Conservation (phyloP, 75 land plant species). For the Gnetum montanum region DNA sequence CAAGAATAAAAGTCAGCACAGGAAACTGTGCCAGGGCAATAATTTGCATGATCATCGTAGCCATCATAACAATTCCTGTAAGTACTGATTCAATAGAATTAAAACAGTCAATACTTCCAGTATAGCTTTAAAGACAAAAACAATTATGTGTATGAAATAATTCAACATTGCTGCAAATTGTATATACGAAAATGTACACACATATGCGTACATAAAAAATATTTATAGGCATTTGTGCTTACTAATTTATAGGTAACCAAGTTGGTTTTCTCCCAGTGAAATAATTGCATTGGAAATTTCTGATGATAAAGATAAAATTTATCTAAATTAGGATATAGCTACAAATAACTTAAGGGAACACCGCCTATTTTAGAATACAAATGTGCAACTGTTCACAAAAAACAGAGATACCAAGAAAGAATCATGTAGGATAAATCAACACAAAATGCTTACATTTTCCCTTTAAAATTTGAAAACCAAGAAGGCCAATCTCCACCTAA, state of each 20-base stretch:
- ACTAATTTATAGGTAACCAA: neutral
- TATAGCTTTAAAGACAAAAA: neutral
- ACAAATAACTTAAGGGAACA: neutral
- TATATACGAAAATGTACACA: neutral
- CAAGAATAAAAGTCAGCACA: neutral
- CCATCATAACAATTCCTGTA: neutral
- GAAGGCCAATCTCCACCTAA: slow-evolving; percentile 2
- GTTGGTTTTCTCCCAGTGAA: slow-evolving; percentile 1
- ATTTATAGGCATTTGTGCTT: neutral
- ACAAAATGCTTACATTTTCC: slow-evolving; percentile 3
- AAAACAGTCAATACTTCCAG: too few relatives aligned
- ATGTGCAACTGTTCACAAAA: neutral
- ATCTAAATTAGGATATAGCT: neutral
- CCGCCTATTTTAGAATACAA: too few relatives aligned
- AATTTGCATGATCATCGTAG: neutral
- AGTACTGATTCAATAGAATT: neutral
- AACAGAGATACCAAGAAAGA: neutral
- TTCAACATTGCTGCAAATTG: neutral
- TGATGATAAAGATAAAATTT: neutral
- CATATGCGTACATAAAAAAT: neutral
- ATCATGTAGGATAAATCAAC: neutral
- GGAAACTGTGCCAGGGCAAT: neutral
- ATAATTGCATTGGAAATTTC: slow-evolving; percentile 7
- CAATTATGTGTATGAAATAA: neutral
- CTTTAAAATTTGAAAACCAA: slow-evolving; percentile 1